Conservation (phyloP, 495 filamentous ascomycete genomes). For the Rusavskia elegans region DNA sequence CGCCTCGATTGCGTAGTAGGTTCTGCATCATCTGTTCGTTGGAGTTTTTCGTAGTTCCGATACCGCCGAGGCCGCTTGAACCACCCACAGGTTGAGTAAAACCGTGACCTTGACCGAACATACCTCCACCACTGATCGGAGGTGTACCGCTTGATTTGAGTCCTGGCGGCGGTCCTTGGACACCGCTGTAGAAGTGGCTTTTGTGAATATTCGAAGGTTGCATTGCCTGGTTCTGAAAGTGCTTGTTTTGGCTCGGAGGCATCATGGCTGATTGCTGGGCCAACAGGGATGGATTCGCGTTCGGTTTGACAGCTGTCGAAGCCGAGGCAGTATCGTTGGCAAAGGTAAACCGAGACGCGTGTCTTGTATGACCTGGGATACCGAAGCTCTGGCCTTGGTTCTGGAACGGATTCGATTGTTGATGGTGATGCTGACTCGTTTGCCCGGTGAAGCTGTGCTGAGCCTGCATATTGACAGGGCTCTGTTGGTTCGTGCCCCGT, state of each 20-base stretch:
- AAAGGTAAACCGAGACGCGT: conserved; percentile 81
- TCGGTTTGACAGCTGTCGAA: conserved; percentile 59
- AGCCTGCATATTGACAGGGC: conserved; percentile 37
- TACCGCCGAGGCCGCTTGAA: conserved; percentile 50
- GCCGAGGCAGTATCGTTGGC: conserved; percentile 55
- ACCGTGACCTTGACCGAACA: conserved; percentile 63
- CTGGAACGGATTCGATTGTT: conserved; percentile 45
- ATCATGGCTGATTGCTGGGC: conserved; percentile 83
- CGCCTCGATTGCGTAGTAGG: conserved; percentile 46
- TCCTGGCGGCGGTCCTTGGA: conserved; percentile 87
- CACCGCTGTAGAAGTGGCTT: conserved; percentile 36
- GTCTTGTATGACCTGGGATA: conserved; percentile 54
- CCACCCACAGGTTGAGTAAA: conserved; percentile 47
- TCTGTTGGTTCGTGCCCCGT: conserved; percentile 42
- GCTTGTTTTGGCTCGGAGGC: conserved; percentile 48
- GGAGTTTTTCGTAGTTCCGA: conserved; percentile 49
- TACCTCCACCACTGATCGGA: conserved; percentile 59
- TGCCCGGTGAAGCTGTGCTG: conserved; percentile 33
- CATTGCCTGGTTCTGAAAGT: conserved; percentile 39
- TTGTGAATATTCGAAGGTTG: conserved; percentile 25
- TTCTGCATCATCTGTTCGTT: conserved; percentile 68
- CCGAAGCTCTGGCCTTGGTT: conserved; percentile 33
- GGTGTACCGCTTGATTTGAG: conserved; percentile 89
- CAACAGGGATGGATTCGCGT: conserved; percentile 70
- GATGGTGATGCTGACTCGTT: conserved; percentile 15